Conservation (phyloP, 2,329 filamentous ascomycete species). For the Hymenoscyphus infarciens region DNA sequence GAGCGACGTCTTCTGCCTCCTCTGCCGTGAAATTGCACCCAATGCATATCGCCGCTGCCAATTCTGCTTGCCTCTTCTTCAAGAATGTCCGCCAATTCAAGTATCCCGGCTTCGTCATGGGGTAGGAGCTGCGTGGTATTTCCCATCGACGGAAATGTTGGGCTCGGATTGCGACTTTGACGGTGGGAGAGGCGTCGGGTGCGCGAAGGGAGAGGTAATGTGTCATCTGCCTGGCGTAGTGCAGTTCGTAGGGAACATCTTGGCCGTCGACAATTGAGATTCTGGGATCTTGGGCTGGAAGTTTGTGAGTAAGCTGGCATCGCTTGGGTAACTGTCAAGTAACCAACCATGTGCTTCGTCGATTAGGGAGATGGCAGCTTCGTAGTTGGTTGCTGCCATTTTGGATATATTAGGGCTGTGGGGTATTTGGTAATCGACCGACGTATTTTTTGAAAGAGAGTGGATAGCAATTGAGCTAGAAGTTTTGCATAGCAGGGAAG, state of each 20-base stretch:
- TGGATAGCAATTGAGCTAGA: no score
- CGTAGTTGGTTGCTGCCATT: conserved; percentile 36
- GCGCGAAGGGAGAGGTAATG: conserved; percentile 61
- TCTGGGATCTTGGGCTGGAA: conserved; percentile 56
- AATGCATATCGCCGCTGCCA: conserved; percentile 53
- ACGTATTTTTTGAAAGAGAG: no score
- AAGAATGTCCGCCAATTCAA: conserved; percentile 74
- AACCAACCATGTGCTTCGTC: conserved; percentile 59
- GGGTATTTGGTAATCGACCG: no score
- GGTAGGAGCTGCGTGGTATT: conserved; percentile 68
- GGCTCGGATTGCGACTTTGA: conserved; percentile 74
- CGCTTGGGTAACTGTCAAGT: no score
- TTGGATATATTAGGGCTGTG: not conserved
- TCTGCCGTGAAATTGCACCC: conserved; percentile 37
- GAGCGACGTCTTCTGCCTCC: conserved; percentile 60
- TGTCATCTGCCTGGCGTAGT: conserved; percentile 80
- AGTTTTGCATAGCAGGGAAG: no score
- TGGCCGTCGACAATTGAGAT: conserved; percentile 44
- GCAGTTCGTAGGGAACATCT: conserved; percentile 68
- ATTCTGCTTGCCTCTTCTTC: conserved; percentile 66
- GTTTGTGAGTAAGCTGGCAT: no score
- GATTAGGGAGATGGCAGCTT: conserved; percentile 60
- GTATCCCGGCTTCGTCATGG: conserved; percentile 72
- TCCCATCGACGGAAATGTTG: conserved; percentile 86
- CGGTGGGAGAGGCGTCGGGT: conserved; percentile 59